Evolutionary conservation across 768 basidiomycete species (phyloP).

Genomic region (Rhizopogon vulgaris): DNA sequence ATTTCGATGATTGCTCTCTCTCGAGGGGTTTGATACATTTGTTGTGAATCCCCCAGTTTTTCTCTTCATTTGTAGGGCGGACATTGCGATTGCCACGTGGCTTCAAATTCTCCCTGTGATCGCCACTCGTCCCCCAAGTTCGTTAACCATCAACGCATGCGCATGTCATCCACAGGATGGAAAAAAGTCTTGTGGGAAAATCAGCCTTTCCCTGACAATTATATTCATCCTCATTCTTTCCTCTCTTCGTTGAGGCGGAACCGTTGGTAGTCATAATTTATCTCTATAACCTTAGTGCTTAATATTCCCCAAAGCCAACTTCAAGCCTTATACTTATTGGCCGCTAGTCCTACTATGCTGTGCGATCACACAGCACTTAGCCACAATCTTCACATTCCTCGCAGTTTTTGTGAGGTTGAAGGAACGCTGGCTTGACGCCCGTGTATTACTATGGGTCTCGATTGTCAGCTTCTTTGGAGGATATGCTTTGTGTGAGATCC

Average conservation of each 20-base stretch:
- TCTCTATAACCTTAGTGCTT: conserved; percentile 1
- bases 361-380: conserved; percentile 80
- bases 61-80: background rate
- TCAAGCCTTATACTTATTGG: conserved; percentile 73
- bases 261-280: conserved; percentile 40
- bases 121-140: background rate
- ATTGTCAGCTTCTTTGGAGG: conserved; percentile 54
- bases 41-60: conserved; percentile 2
- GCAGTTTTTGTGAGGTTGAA: conserved; percentile 71
- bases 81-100: conserved; percentile 11
- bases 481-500: conserved; percentile 56
- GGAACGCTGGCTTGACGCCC: conserved; percentile 58
- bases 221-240: conserved; percentile 70
- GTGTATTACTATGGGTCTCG: conserved; percentile 61
- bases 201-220: conserved; percentile 77
- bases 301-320: conserved; percentile 51
- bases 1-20: background rate
- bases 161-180: conserved; percentile 38
- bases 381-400: conserved; percentile 76
- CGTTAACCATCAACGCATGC: conserved; percentile 10
- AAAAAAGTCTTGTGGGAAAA: conserved; percentile 75
- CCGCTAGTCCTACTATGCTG: conserved; percentile 63
- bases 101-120: background rate
- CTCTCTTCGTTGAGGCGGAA: conserved; percentile 74
- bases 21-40: background rate